Percentiles rank a stretch among this genome's conserved stretches.
phyloP scores from a whole-genome alignment of 208 protist genomes.

The Tetramitus jugosus region DNA sequence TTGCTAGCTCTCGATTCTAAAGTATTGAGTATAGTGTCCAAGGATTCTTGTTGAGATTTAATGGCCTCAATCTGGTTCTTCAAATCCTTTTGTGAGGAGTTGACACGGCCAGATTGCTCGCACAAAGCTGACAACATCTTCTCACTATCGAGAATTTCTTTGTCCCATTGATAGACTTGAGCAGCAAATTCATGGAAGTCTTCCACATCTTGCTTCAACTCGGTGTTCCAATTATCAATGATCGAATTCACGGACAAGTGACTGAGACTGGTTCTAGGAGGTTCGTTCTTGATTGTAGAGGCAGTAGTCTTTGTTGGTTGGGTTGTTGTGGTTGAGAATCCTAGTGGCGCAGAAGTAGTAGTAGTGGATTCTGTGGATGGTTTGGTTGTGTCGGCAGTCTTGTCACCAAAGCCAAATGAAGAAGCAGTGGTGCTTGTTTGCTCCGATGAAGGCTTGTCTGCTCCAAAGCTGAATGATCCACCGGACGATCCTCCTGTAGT shows the following conservation, averaged over 20 bases:
- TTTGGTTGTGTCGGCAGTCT: no score
- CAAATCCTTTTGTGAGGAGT: no score
- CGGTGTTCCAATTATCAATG: neutral
- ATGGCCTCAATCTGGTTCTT: no score
- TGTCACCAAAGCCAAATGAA: no score
- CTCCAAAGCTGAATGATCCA: no score
- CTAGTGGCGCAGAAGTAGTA: neutral
- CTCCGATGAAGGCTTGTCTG: no score
- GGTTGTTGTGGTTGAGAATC: neutral
- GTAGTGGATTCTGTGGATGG: no score
- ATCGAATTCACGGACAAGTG: neutral
- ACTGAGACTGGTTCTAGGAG: neutral
- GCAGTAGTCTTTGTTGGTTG: neutral
- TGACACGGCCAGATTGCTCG: no score
- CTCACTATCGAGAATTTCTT: neutral
- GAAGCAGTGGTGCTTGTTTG: no score
- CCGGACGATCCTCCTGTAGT: no score
- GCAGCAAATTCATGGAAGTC: neutral
- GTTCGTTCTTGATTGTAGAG: neutral
- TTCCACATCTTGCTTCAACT: neutral
- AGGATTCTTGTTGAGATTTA: no score
- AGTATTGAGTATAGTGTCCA: neutral
- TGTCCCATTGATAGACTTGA: neutral
- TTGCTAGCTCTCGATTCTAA: neutral
- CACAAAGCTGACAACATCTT: no score